Conservation (phyloP, 805 yeast genomes). For the Phaffomyces opuntiae region DNA sequence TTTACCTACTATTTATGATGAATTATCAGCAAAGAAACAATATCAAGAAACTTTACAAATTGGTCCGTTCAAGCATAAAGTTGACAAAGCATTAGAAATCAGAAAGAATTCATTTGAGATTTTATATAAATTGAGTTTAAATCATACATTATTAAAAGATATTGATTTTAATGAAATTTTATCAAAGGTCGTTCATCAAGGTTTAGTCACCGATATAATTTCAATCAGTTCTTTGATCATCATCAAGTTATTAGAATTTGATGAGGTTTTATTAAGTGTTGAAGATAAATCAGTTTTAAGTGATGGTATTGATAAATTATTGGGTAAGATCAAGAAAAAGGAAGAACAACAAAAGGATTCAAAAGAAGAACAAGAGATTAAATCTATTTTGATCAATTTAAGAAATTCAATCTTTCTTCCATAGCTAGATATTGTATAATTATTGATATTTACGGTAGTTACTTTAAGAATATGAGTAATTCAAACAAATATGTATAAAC, state of each 20-base stretch:
- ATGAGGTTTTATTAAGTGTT: constrained; percentile 17
- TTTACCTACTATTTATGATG: constrained; percentile 45
- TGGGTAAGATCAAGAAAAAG: constrained; percentile 21
- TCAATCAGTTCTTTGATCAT: constrained; percentile 22
- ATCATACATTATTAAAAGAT: constrained; percentile 15
- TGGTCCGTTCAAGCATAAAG: constrained; percentile 82
- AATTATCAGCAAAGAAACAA: constrained; percentile 46
- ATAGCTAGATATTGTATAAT: not conserved
- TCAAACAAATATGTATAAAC: too few relatives aligned
- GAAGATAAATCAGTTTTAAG: constrained; percentile 14
- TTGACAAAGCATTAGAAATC: constrained; percentile 70
- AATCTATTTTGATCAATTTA: constrained; percentile 17
- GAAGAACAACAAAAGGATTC: constrained; percentile 24
- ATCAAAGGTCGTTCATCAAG: constrained; percentile 29
- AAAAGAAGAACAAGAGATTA: constrained; percentile 25
- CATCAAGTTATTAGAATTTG: constrained; percentile 21
- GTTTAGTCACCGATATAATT: constrained; percentile 30
- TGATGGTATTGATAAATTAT: constrained; percentile 22
- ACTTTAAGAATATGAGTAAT: too few relatives aligned
- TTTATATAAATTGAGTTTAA: constrained; percentile 42
- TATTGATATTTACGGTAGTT: too few relatives aligned
- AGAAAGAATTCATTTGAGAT: constrained; percentile 69
- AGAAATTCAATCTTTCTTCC: constrained; percentile 14
- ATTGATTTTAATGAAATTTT: constrained; percentile 30
- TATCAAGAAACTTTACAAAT: constrained; percentile 63